phyloP scores from a whole-genome alignment of 2,329 filamentous ascomycete genomes.

The Thelonectria rubi region DNA sequence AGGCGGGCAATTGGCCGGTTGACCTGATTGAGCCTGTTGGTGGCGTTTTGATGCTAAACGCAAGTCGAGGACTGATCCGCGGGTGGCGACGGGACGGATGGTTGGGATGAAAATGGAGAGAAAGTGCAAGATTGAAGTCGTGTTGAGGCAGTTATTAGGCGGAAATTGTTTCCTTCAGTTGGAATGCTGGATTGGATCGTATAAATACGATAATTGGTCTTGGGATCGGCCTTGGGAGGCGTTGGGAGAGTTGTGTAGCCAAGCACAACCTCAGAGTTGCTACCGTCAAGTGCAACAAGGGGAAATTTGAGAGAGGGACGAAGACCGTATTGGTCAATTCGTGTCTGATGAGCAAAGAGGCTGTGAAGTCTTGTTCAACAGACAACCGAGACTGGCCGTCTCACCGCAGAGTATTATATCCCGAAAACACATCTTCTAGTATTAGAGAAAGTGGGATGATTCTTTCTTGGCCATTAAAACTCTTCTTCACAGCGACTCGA shows the following conservation, averaged over 20 bases:
- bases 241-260: not conserved
- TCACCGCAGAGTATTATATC: conserved; percentile 19
- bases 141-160: conserved; percentile 16
- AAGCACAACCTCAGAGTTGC: no score
- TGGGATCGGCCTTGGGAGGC: not conserved
- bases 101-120: conserved; percentile 15
- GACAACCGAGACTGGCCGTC: conserved; percentile 17
- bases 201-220: conserved; percentile 3
- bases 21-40: conserved; percentile 34
- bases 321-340: conserved; percentile 4
- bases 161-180: conserved; percentile 16
- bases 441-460: conserved; percentile 32
- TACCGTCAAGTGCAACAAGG: no score
- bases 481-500: not conserved
- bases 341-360: conserved; percentile 15
- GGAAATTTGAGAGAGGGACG: not conserved
- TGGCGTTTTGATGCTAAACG: conserved; percentile 32
- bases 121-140: conserved; percentile 18
- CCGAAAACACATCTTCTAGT: conserved; percentile 18
- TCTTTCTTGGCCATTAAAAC: conserved; percentile 14
- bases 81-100: conserved; percentile 8
- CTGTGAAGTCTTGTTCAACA: conserved; percentile 3
- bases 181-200: not conserved
- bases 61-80: conserved; percentile 9
- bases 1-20: conserved; percentile 35